Base-by-base conservation (phyloP, 2,329 filamentous ascomycete genomes). In the Pyrenochaeta sp. region DNA sequence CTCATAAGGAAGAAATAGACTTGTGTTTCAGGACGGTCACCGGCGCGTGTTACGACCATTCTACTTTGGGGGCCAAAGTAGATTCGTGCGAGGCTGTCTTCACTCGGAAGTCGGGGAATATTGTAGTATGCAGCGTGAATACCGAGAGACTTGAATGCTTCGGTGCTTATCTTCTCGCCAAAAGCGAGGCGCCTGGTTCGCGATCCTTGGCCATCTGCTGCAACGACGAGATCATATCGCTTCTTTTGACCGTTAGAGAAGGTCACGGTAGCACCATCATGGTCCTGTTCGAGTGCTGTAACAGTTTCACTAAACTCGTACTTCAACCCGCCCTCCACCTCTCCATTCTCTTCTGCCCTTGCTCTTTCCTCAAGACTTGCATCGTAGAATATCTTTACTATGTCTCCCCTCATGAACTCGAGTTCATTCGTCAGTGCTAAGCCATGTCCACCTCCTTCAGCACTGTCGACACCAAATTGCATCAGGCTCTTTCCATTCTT, bases 401-500 rank as follows among this genome's bases (percentile, higher is more conserved):
- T 58, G 32, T 72, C 64, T 6, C 66, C 70, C 7, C 71, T 53
- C 60, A 73, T 59, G 20, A 72, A 72, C 46, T 74, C 71, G 37
- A 63, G 67, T 31, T 74, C 71, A 60, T 68, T 60, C 39, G 54
- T 63, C 1, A 63, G n/a, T 9, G 35, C 32, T 2, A 58, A 29
- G 4, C 78, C 73, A 37, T 29, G 20, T 30, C n/a, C 56, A 55
- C 4, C 60, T 51, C 54, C 81, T 3, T 78, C 80, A 0, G 78
- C 69, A 31, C 67, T 66, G 58, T 79, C 78, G 30, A 69, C 58
- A 1, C 62, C 64, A 17, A 63, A 62, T 4, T 32, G 29, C 15
- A 63, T 58, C 1, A 68, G 17, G 0, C 39, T 36, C 31, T 65
- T 67, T 2, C 66, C 54, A 0, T 60, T 56, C 7, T 43, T 30